Percentiles rank a stretch among this genome's conserved stretches.
These are phyloP conservation scores for Eremomyces bilateralis DNA, from an alignment of 495 filamentous ascomycete species.

Conservation along the genomic window DNA sequence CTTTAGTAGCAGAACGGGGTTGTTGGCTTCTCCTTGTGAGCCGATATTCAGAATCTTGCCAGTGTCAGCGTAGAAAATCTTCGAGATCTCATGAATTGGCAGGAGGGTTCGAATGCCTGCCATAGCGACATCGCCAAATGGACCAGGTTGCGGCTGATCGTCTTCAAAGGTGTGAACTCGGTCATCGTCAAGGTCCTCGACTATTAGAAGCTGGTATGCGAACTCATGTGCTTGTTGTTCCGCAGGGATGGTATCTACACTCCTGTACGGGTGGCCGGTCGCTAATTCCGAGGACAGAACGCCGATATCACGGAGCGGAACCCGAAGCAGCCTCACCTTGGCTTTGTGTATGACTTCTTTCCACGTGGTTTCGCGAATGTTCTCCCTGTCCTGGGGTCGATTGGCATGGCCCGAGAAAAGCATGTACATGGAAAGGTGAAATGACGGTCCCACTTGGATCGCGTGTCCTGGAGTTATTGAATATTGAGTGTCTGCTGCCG, in stretches of 20 bases:
- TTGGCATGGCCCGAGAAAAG: constrained; percentile 61
- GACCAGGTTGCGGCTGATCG: constrained; percentile 31
- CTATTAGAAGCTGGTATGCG: constrained; percentile 68
- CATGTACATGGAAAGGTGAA: constrained; percentile 89
- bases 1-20: constrained; percentile 71
- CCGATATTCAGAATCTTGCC: constrained; percentile 85
- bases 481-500: constrained; percentile 72
- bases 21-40: constrained; percentile 54
- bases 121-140: constrained; percentile 43
- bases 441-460: constrained; percentile 73
- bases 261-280: not conserved
- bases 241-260: constrained; percentile 20
- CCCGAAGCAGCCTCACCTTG: constrained; percentile 50
- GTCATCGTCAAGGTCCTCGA: constrained; percentile 88
- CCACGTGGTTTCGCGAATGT: constrained; percentile 63
- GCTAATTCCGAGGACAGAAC: constrained; percentile 8
- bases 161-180: constrained; percentile 69
- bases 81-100: constrained; percentile 78
- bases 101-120: constrained; percentile 72
- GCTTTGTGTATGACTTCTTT: constrained; percentile 97
- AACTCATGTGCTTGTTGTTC: constrained; percentile 44
- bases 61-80: constrained; percentile 94
- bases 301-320: constrained; percentile 22
- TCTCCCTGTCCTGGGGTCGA: constrained; percentile 38
- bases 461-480: constrained; percentile 33